Evolutionary conservation across 177 flowering plant genomes (phyloP).

Genomic region (Telopea speciosissima): DNA sequence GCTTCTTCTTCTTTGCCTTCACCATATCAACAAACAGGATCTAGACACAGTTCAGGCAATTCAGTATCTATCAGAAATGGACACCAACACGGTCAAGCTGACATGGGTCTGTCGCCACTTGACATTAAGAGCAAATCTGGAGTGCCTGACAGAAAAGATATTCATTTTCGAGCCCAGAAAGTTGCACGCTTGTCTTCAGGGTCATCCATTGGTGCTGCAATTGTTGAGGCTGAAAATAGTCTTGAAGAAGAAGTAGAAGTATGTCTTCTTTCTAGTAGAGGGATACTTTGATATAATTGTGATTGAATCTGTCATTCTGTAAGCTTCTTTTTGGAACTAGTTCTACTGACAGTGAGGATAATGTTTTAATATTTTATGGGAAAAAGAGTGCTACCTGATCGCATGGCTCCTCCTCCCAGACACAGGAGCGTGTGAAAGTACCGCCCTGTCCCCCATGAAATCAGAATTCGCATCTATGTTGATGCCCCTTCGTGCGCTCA

Average conservation of each 20-base stretch:
- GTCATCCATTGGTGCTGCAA: constrained; percentile 82
- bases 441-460: too few species aligned
- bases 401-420: too few species aligned
- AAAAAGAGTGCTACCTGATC: too few species aligned
- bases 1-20: constrained; percentile 87
- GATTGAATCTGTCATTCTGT: constrained; percentile 19
- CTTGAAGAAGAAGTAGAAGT: constrained; percentile 60
- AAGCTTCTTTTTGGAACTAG: constrained; percentile 1
- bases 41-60: constrained; percentile 4
- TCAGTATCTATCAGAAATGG: constrained; percentile 7
- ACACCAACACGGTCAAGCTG: constrained; percentile 9
- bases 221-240: constrained; percentile 86
- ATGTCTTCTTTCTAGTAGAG: constrained; percentile 32
- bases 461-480: too few species aligned
- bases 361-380: constrained; percentile 6
- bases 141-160: constrained; percentile 21
- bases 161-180: constrained; percentile 45
- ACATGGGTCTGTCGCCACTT: constrained; percentile 17
- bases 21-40: constrained; percentile 52
- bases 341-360: too few species aligned
- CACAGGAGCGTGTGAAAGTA: too few species aligned
- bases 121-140: constrained; percentile 20
- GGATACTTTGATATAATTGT: constrained; percentile 23
- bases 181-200: constrained; percentile 52
- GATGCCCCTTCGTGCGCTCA: too few species aligned